Evolutionary conservation across 352 stramenopile genomes (phyloP), one percentile per base, ranked within the genome.

Genomic region (Albugo laibachii): DNA sequence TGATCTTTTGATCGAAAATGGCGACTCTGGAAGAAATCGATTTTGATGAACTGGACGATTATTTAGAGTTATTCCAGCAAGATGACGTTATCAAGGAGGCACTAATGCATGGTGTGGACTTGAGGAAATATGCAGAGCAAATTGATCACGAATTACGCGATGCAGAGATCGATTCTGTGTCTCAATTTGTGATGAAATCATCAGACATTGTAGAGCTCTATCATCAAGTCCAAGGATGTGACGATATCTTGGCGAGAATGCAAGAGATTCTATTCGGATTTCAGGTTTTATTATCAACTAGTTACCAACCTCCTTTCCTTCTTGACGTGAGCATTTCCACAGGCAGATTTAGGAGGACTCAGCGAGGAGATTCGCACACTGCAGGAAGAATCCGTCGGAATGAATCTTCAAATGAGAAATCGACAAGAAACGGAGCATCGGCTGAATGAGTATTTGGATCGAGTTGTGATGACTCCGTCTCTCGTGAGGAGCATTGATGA

Each of bases 231-330:
- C 82, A 97, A 54, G 76, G 85, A 45, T 98, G 94, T 64, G 94
- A 99, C 66, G 83, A 88, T 56, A 89, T 98, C 50, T 73, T 99
- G 39, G 85, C 81, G 15, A 80, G 84, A 40, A 94, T 99, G 79
- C 92, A 98, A 59, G 92, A 97, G 69, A 96, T 98, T 84, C 61
- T 99, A 36, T 62, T 97, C 18, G 93, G 93, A 8, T 99, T 99
- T 65, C 93, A 99, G 24, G 24, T 31, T 8, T 31, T 3, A 31
- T 8, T 31, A 31, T 31, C 3, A 3, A 8, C 3, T 31, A 31
- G 8, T 31, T 31, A 31, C 24, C n/a, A n/a, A 31, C 24, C 8
- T 31, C 8, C 8, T 3, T 8, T 31, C 24, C 8, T 31, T 31
- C 8, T 31, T 31, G 24, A 31, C 24, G 8, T 31, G 8, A 3